Evolutionary conservation across 768 basidiomycete species (phyloP), one percentile per base, ranked within the genome.

Genomic region (Hortiboletus campestris): DNA sequence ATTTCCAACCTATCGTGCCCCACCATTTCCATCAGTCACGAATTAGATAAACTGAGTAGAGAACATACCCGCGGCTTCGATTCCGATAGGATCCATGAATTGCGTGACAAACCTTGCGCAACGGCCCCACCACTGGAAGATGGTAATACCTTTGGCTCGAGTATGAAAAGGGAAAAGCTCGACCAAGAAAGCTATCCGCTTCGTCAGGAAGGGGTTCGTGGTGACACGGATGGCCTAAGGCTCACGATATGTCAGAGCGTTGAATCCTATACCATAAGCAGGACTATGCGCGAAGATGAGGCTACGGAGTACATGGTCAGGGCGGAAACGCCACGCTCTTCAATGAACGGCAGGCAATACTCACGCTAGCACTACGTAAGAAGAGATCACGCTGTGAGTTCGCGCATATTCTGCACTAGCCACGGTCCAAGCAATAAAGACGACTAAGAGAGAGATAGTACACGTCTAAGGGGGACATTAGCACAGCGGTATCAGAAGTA

Each of bases 131-230:
- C 77, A 81, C 60, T 85, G 82, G 73, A 81, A 85, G 22, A 85
- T 63, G 6, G 84, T 71, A 51, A 86, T 78, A 36, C 85, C 85
- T 64, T 78, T 81, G 1, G 84, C 78, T 56, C 85, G 81, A 31
- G 78, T 76, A 57, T 83, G 79, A 71, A 76, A 86, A 0, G 85
- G 84, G 75, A 86, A 86, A 31, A 86, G 64, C 60, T 86, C 85
- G 20, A 85, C 83, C 56, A 85, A 69, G 76, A 76, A 85, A 3
- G 20, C 40, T 41, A 14, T 41, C 13, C 19, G 12, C 13, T 14
- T 19, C 20, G 13, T 38, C 7, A 38, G 25, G 17, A 39, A 10
- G n/a, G n/a, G n/a, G n/a, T 20, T 41, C 40, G 13, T 13, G 40
- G 14, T 20, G 40, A 22, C 11, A 20, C 40, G 6, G 40, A 41